Evolutionary conservation across 371 early-diverging fungal species (phyloP), one percentile per base, ranked within the genome.

Genomic region (Chytridium lagenaria): DNA sequence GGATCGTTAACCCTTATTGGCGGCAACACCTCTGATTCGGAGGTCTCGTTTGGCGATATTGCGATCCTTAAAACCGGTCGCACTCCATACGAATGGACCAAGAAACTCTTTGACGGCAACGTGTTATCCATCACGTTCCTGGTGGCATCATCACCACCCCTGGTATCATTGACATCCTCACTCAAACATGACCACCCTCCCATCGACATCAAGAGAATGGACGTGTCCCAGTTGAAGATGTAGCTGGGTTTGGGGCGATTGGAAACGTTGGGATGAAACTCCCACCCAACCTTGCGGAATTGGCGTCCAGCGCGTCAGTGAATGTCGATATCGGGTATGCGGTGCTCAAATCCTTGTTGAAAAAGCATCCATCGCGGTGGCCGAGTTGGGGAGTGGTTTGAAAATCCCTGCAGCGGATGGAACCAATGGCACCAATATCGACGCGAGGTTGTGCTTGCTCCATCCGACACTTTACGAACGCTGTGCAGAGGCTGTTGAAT

Each of bases 1-100:
- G 34, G 19, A 69, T 77, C 23, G 51, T 80, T 40, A 80, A 80
- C 76, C 80, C 80, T 2, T 50, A 33, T 80, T 22, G 73, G 78
- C 40, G 77, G 78, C 16, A 59, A 70, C 34, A 76, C 80, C 22
- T n/a, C 55, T 37, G 40, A 69, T 23, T 72, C 77, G 31, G 50
- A 40, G 16, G 70, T 77, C 28, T 50, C 70, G 39, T 16, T 64
- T 0, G 44, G 63, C 16, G 23, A 52, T 2, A 38, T 78, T 39
- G 22, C 71, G 3, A 68, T 78, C 50, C 26, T 63, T 34, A 59
- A 70, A 31, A 36, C 44, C 31, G 31, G 44, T 22, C 50, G 65
- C 1, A 36, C 50, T 2, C 74, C 71, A 22, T 78, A 71, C 67
- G 64, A 34, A 15, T 70, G 71, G 71, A 70, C 67, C 15, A 19